Conservation (phyloP, 2,329 filamentous ascomycete genomes). For the Cladosporium sp. region DNA sequence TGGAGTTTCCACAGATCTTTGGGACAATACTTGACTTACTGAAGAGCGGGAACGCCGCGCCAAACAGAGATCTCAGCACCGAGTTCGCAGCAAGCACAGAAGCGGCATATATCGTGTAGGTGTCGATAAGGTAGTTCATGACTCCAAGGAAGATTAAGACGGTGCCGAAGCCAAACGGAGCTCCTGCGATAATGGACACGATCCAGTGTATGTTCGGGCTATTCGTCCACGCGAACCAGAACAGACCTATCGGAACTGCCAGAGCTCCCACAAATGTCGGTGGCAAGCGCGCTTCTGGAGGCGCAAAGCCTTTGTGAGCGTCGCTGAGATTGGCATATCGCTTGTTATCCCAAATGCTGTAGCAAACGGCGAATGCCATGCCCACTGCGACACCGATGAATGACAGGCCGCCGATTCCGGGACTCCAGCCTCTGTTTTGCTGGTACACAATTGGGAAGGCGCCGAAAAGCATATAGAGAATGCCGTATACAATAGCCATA, state of each 20-base stretch:
- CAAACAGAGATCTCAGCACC: constrained; percentile 75
- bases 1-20: neutral
- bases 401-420: constrained; percentile 63
- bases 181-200: constrained; percentile 52
- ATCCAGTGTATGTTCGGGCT: constrained; percentile 59
- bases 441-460: constrained; percentile 65
- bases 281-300: constrained; percentile 67
- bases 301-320: constrained; percentile 56
- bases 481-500: constrained; percentile 61
- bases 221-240: constrained; percentile 71
- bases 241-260: constrained; percentile 64
- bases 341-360: constrained; percentile 54
- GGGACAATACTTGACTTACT: constrained; percentile 54
- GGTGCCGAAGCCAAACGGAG: constrained; percentile 61
- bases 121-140: constrained; percentile 69
- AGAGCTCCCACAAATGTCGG: constrained; percentile 64
- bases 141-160: constrained; percentile 68
- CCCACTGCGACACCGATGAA: constrained; percentile 71
- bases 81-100: constrained; percentile 76
- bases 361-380: constrained; percentile 61
- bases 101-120: constrained; percentile 75
- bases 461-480: constrained; percentile 53
- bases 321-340: constrained; percentile 53
- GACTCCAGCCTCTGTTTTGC: constrained; percentile 58
- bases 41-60: constrained; percentile 79